These are phyloP conservation scores for Brassica juncea DNA, from an alignment of 345 rosid genomes.

Conservation along the genomic window DNA sequence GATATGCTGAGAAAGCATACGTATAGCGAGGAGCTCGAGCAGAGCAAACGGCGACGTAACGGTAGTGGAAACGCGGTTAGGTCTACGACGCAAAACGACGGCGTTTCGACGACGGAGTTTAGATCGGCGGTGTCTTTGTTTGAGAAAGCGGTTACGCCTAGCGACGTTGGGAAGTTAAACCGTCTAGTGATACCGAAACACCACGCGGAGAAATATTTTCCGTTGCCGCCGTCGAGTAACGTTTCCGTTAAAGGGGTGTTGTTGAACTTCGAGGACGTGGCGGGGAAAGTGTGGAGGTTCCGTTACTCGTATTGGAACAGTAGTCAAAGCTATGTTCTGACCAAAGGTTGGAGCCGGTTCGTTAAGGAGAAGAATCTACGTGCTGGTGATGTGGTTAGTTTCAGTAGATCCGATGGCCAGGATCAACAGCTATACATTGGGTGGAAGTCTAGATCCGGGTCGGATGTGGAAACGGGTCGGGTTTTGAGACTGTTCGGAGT, in stretches of 20 bases:
- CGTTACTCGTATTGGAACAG: conserved; percentile 98
- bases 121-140: conserved; percentile 69
- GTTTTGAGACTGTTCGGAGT: conserved; percentile 82
- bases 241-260: conserved; percentile 63
- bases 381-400: conserved; percentile 84
- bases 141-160: conserved; percentile 90
- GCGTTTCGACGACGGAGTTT: conserved; percentile 23
- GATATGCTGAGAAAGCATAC: conserved; percentile 95
- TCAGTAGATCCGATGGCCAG: conserved; percentile 75
- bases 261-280: conserved; percentile 71
- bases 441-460: conserved; percentile 50
- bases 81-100: conserved; percentile 13
- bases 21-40: conserved; percentile 76
- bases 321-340: conserved; percentile 93
- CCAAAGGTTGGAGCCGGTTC: conserved; percentile 96
- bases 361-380: conserved; percentile 87
- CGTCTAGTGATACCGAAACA: conserved; percentile 94
- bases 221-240: conserved; percentile 53
- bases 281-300: conserved; percentile 92
- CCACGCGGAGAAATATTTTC: conserved; percentile 88
- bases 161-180: conserved; percentile 97
- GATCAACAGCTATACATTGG: conserved; percentile 76
- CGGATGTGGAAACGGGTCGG: conserved; percentile 45
- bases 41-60: conserved; percentile 52
- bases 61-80: conserved; percentile 44